Base-by-base conservation (phyloP, 257 asterid genomes). In the Solanum boliviense region DNA sequence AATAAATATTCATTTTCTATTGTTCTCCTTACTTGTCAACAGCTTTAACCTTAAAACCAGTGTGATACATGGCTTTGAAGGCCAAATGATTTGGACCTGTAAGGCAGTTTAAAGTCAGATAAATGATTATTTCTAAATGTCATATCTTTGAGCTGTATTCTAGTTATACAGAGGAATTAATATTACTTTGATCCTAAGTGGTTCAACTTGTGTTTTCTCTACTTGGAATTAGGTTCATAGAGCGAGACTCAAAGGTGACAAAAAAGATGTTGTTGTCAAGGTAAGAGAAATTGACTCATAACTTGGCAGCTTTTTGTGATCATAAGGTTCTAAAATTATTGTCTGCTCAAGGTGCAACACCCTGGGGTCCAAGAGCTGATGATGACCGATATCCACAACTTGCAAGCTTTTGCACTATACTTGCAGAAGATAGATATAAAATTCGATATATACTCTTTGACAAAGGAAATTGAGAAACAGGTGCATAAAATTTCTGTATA, bases 391-490 rank as follows among this genome's bases (percentile, higher is more conserved):
- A 94, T 97, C 70, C 98, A 94, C 84, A 97, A 97, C 90, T 88
- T 97, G 95, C 95, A 96, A 93, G 98, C 98, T 89, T 96, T 96
- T 72, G 98, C 99, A 85, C 86, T 95, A 29, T 97, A 90, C 91
- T 93, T 97, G 96, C 99, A 97, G 90, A 97, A 95, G 94, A 97
- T 96, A 73, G 99, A 97, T 91, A 92, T 97, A 91, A 96, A 91
- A 81, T 97, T 97, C 18, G 99, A 97, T 92, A 93, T 97, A 32
- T 96, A 72, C 91, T 96, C 99, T 86, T 93, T 96, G 79, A 97
- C 98, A 72, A 96, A 93, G 93, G 99, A 97, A 91, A 96, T 97
- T 95, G 99, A 97, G 94, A 97, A 90, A 91, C 99, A 97, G 98
- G 99, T 97, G 38, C 25, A 32, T 79, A 46, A 79, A 44, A 44